Conservation (phyloP, 2,329 filamentous ascomycete genomes). For the Sclerotinia glacialis region DNA sequence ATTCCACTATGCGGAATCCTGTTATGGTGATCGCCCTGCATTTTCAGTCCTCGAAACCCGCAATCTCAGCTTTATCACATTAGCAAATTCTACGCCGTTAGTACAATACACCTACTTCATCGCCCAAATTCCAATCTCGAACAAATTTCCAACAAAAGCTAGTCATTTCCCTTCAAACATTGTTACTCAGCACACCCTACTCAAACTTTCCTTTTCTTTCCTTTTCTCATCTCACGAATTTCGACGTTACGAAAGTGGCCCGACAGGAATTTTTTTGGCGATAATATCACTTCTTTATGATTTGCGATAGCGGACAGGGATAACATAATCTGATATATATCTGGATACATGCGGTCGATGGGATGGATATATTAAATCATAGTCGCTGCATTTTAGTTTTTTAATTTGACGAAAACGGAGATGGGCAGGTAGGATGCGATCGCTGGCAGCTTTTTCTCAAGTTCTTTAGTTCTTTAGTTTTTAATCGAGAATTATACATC, state of each 20-base stretch:
- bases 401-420: neutral
- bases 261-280: neutral
- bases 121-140: neutral
- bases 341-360: no score
- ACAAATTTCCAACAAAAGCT: neutral
- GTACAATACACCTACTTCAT: neutral
- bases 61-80: neutral
- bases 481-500: neutral
- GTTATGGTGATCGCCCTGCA: neutral
- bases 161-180: neutral
- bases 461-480: neutral
- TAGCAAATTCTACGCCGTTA: neutral
- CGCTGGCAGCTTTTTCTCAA: neutral
- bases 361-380: neutral
- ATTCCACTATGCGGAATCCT: neutral
- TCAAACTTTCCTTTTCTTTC: neutral
- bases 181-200: no score
- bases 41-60: neutral
- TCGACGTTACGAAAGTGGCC: neutral
- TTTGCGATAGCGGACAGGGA: neutral
- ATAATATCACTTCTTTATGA: neutral
- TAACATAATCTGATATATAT: neutral
- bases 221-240: neutral
- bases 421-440: neutral
- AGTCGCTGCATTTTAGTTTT: neutral